phyloP scores from a whole-genome alignment of 441 rosid species.

The Theobroma grandiflorum region DNA sequence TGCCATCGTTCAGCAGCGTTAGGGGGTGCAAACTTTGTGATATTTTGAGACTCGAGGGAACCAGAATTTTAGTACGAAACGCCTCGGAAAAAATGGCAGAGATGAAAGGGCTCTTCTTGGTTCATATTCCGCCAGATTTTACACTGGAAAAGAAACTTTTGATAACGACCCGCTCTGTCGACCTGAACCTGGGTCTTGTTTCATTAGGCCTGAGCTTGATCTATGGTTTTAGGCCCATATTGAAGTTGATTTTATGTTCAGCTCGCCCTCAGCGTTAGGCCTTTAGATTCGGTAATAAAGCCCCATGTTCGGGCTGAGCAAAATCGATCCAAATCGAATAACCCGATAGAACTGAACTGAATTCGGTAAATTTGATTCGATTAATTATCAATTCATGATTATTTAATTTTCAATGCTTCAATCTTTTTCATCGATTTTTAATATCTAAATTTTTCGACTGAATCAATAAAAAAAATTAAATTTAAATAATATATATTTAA shows the following conservation, averaged over 20 bases:
- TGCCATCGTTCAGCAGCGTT: constrained; percentile 37
- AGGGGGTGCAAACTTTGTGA: background rate
- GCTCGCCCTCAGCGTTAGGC: background rate
- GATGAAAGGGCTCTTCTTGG: background rate
- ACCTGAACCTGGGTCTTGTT: background rate
- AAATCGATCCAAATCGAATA: too few relatives aligned
- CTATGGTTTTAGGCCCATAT: background rate
- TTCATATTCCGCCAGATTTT: background rate
- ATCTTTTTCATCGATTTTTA: too few relatives aligned
- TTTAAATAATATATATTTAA: too few relatives aligned
- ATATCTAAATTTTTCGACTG: too few relatives aligned
- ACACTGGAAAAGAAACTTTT: background rate
- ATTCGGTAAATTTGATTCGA: too few relatives aligned
- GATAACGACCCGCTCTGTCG: background rate
- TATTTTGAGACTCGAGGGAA: background rate
- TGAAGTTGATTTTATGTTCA: background rate
- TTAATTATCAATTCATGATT: too few relatives aligned
- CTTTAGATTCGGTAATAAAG: background rate
- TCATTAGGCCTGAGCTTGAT: background rate
- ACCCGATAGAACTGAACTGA: too few relatives aligned
- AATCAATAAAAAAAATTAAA: too few relatives aligned
- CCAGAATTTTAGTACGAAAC: background rate
- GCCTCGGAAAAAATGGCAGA: constrained; percentile 38
- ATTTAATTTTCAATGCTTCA: too few relatives aligned
- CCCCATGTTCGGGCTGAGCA: too few relatives aligned